These are phyloP conservation scores for Citrus reticulata DNA, from an alignment of 345 rosid genomes.

Conservation along the genomic window DNA sequence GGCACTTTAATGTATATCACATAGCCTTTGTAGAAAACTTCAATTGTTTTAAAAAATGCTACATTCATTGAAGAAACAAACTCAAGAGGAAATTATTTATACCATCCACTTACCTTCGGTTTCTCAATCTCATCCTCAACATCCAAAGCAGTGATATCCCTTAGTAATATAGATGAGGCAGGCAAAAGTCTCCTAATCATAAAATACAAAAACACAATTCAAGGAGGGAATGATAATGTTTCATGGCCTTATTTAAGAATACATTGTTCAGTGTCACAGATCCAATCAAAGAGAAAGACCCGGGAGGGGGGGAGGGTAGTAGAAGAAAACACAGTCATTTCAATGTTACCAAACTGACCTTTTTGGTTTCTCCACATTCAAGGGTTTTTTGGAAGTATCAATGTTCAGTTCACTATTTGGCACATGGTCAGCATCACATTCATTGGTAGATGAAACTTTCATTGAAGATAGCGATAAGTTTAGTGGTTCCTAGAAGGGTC, in stretches of 20 bases:
- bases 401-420: constrained; percentile 11
- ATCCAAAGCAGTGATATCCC: constrained; percentile 51
- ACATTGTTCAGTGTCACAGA: neutral
- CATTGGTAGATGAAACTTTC: constrained; percentile 12
- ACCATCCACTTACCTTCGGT: constrained; percentile 46
- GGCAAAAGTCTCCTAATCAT: constrained; percentile 73
- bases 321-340: neutral
- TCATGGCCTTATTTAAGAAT: neutral
- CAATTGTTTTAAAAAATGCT: neutral
- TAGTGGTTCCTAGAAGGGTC: constrained; percentile 19
- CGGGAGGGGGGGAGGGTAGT: no score
- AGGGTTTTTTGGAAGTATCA: constrained; percentile 9
- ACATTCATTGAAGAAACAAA: neutral
- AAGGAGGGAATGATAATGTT: neutral
- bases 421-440: neutral
- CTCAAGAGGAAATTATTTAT: neutral
- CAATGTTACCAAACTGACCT: constrained; percentile 26
- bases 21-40: neutral
- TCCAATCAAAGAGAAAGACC: neutral
- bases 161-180: constrained; percentile 59
- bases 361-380: constrained; percentile 33
- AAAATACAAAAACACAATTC: neutral
- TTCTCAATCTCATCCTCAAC: constrained; percentile 61
- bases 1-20: neutral
- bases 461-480: constrained; percentile 6